Conservation (phyloP, 164 flowering plant species). For the Dillenia turbinata region DNA sequence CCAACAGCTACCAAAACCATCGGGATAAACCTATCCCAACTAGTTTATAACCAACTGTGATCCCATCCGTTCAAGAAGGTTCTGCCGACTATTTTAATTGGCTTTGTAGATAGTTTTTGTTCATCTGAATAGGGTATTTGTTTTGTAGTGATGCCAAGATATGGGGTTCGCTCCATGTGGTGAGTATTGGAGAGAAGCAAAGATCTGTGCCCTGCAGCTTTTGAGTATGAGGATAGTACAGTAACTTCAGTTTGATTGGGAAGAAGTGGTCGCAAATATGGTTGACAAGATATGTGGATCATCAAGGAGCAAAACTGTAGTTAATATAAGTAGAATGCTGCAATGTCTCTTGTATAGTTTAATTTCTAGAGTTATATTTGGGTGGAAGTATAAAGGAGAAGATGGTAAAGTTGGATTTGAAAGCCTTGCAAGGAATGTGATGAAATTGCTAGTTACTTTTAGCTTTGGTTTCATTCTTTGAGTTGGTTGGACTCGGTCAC, state of each 20-base stretch:
- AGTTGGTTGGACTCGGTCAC: not conserved
- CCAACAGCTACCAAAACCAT: too few relatives aligned
- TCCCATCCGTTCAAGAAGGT: too few relatives aligned
- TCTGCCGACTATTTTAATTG: too few relatives aligned
- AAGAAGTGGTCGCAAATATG: conserved; percentile 18
- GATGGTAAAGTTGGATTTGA: not conserved
- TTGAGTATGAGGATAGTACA: too few relatives aligned
- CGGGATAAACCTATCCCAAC: too few relatives aligned
- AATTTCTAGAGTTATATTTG: not conserved
- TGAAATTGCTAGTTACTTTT: not conserved
- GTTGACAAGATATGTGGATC: conserved; percentile 4
- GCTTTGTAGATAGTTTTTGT: too few relatives aligned
- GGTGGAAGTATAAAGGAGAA: not conserved
- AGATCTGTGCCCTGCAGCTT: too few relatives aligned
- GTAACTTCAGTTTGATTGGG: too few relatives aligned
- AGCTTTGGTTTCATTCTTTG: not conserved
- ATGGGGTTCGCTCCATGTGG: conserved; percentile 1
- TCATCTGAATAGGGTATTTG: too few relatives aligned
- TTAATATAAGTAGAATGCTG: conserved; percentile 4
- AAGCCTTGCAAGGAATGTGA: too few relatives aligned
- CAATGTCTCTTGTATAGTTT: not conserved
- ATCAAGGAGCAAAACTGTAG: not conserved
- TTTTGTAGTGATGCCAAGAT: not conserved
- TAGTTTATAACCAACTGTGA: too few relatives aligned
- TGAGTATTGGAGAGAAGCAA: too few relatives aligned